Evolutionary conservation across 1,139 yeast species (phyloP).

Genomic region (Pichia sp.): DNA sequence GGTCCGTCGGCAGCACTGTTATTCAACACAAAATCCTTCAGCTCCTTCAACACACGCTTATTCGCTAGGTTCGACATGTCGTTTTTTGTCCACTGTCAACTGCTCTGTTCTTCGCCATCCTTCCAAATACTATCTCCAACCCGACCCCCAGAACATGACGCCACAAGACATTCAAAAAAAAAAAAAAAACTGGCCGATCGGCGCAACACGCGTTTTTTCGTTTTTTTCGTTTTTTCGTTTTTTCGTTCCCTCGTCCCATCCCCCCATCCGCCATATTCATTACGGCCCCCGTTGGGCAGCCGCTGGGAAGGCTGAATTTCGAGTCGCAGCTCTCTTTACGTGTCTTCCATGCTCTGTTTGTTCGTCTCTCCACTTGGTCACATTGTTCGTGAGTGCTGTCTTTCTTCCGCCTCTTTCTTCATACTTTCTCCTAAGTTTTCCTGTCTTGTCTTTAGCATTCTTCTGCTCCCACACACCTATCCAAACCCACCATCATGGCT

Average conservation of each 20-base stretch:
- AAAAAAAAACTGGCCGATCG: background rate
- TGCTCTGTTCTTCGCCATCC: too few relatives aligned
- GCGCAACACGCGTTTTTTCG: background rate
- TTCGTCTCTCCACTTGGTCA: background rate
- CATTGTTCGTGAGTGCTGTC: background rate
- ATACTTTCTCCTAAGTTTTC: background rate
- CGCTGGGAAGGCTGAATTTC: background rate
- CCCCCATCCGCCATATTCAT: background rate
- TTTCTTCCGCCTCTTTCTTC: background rate
- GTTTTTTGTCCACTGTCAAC: too few relatives aligned
- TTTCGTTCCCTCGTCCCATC: too few relatives aligned
- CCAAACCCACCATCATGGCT: conserved; percentile 33
- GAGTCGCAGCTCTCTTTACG: background rate
- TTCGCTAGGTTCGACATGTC: background rate
- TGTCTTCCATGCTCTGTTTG: background rate
- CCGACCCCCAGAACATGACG: background rate
- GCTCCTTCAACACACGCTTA: conserved; percentile 10
- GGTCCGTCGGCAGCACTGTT: background rate
- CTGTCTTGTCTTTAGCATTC: background rate
- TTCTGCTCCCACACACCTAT: background rate
- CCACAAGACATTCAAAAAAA: background rate
- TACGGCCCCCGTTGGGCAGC: background rate
- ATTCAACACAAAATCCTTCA: conserved; percentile 1
- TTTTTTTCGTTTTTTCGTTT: too few relatives aligned
- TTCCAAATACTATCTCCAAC: too few relatives aligned